Evolutionary conservation across 148 eudicot genomes (phyloP).

Genomic region (Amaranthus hypochondriacus): DNA sequence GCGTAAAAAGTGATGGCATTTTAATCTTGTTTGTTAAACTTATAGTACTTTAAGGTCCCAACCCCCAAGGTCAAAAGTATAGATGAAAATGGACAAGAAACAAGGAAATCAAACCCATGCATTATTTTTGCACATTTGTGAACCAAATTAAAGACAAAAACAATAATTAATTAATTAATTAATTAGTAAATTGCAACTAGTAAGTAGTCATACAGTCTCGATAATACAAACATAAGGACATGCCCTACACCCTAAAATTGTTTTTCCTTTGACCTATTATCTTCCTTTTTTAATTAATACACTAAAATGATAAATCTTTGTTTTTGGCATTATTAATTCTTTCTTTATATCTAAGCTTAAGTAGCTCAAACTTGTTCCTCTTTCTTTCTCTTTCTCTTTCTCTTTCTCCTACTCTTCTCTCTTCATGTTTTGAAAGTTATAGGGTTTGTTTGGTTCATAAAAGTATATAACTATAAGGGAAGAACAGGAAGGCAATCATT

Average conservation of each 20-base stretch:
- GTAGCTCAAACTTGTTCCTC: not conserved
- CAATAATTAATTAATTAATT: not conserved
- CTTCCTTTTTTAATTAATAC: not conserved
- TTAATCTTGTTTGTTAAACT: no score
- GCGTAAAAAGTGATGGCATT: no score
- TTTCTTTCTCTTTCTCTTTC: not conserved
- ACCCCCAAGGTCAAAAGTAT: slow-evolving; percentile 21
- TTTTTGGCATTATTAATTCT: slow-evolving; percentile 11
- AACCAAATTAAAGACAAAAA: slow-evolving; percentile 13
- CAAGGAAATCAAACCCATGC: slow-evolving; percentile 30
- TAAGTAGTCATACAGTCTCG: slow-evolving; percentile 2
- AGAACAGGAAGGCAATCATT: slow-evolving; percentile 24
- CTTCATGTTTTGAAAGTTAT: not conserved
- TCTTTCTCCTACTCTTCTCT: not conserved
- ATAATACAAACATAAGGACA: slow-evolving; percentile 14
- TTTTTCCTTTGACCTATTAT: not conserved
- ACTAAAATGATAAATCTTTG: slow-evolving; percentile 7
- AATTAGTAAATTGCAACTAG: not conserved
- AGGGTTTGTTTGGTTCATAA: not conserved
- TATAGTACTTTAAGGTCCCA: not conserved
- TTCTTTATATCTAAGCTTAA: slow-evolving; percentile 4
- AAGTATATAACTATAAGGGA: not conserved
- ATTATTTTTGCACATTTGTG: slow-evolving; percentile 21
- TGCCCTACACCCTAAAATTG: slow-evolving; percentile 1
- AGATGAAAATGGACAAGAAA: slow-evolving; percentile 16